Conservation (phyloP, 2,329 filamentous ascomycete species). For the Penicillium expansum region DNA sequence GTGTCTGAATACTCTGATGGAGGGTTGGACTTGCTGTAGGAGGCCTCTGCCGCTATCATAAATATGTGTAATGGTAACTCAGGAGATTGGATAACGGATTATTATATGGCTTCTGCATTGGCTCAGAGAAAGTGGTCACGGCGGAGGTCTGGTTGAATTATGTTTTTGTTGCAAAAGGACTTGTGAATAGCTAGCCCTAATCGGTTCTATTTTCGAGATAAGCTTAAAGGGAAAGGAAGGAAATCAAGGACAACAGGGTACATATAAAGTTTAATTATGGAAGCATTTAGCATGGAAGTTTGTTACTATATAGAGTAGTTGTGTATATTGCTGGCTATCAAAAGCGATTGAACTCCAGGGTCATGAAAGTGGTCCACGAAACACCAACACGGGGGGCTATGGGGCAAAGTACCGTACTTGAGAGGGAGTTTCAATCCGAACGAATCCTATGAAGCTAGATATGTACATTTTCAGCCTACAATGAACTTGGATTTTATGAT, state of each 20-base stretch:
- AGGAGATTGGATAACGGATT: neutral
- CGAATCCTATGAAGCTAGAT: neutral
- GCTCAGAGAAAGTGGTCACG: neutral
- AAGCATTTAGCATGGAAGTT: neutral
- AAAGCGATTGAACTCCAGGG: neutral
- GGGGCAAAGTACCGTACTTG: neutral
- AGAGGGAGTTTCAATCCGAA: neutral
- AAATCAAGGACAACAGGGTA: neutral
- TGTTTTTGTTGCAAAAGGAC: neutral
- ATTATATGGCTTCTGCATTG: neutral
- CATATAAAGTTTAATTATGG: neutral
- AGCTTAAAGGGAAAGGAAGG: neutral
- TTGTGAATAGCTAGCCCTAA: neutral
- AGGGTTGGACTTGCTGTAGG: neutral
- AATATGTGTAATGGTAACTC: neutral
- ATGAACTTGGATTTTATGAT: neutral
- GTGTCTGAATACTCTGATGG: neutral
- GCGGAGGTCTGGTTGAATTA: neutral
- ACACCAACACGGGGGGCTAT: neutral
- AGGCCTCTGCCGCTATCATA: neutral
- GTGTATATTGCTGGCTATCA: neutral
- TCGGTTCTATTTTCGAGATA: neutral
- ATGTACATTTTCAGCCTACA: no score
- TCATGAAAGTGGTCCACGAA: neutral
- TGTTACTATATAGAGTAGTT: neutral